Evolutionary conservation across 2,329 filamentous ascomycete genomes (phyloP).

Genomic region (Rutstroemia sp.): DNA sequence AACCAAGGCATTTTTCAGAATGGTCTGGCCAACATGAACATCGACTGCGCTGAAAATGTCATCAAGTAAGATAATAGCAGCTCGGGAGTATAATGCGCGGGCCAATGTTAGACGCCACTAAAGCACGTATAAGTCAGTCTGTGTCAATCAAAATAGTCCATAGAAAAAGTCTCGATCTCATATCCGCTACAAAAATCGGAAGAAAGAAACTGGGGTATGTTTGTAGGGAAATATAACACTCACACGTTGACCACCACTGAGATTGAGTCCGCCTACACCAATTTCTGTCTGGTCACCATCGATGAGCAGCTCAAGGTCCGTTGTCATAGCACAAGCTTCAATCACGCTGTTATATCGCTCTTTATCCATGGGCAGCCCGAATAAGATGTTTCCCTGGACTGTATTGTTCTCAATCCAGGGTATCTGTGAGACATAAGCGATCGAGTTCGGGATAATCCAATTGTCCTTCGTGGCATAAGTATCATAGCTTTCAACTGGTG

Average conservation of each 20-base stretch:
- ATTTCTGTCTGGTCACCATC: slow-evolving; percentile 74
- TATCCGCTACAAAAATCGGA: no score
- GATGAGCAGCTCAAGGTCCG: slow-evolving; percentile 65
- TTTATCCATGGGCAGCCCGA: slow-evolving; percentile 61
- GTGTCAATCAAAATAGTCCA: slow-evolving; percentile 28
- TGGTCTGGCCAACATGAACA: slow-evolving; percentile 68
- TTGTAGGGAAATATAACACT: no score
- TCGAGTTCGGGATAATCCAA: slow-evolving; percentile 60
- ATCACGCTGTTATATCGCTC: slow-evolving; percentile 61
- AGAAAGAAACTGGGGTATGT: no score
- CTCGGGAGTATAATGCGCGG: slow-evolving; percentile 69
- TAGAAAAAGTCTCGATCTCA: no score
- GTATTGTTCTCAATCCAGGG: slow-evolving; percentile 80
- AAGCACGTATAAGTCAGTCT: no score
- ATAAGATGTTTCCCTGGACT: slow-evolving; percentile 69
- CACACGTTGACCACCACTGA: slow-evolving; percentile 65
- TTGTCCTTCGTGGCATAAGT: slow-evolving; percentile 47
- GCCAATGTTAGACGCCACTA: slow-evolving; percentile 72
- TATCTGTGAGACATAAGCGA: slow-evolving; percentile 69
- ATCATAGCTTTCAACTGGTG: slow-evolving; percentile 51
- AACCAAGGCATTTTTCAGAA: slow-evolving; percentile 66
- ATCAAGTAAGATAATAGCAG: slow-evolving; percentile 69
- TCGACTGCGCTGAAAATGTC: slow-evolving; percentile 76
- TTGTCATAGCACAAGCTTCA: slow-evolving; percentile 61
- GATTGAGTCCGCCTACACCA: slow-evolving; percentile 73